Evolutionary conservation across 805 yeast species (phyloP), one percentile per base, ranked within the genome.

Genomic region (Tetrapisispora iriomotensis): DNA sequence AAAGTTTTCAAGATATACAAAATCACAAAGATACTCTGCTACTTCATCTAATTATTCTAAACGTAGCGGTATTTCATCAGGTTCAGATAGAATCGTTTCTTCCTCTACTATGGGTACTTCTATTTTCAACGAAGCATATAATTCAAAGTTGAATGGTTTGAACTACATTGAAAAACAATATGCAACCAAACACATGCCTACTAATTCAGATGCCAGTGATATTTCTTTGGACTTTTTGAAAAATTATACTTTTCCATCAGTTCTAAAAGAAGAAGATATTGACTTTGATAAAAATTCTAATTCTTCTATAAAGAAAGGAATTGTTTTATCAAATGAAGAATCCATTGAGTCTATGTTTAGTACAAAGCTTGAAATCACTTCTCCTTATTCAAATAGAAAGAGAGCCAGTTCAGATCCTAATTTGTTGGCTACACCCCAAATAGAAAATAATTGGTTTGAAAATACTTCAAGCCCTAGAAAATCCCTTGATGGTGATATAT

Each of bases 31-130:
- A 32, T 27, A 15, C 13, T 38, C 36, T 15, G 18, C 14, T 1
- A 22, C 12, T 3, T 45, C 52, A 12, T 49, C 53, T 1, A 18
- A 38, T n/a, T 49, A 47, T 29, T 40, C 48, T 2, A 37, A 40
- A 15, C 22, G 31, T 10, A 36, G 5, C 13, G 26, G 45, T 9
- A 47, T 50, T 8, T 22, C 28, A 23, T 28, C 31, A 5, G 43
- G 31, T n/a, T 31, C 38, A 22, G 52, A 47, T 6, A 49, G 61
- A 38, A 46, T 57, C 13, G 41, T 44, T 22, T 58, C 63, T 9
- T 45, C 50, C 10, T 54, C 61, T 2, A 58, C 63, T 1, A 53
- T 58, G 54, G 63, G 57, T 6, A 47, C 53, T 8, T 50, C 55
- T 4, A 40, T 52, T 15, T 40, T 43, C 27, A 43, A 50, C 15